Evolutionary conservation across 2,329 filamentous ascomycete species (phyloP).

Genomic region (Coccinonectria pachysandricola): DNA sequence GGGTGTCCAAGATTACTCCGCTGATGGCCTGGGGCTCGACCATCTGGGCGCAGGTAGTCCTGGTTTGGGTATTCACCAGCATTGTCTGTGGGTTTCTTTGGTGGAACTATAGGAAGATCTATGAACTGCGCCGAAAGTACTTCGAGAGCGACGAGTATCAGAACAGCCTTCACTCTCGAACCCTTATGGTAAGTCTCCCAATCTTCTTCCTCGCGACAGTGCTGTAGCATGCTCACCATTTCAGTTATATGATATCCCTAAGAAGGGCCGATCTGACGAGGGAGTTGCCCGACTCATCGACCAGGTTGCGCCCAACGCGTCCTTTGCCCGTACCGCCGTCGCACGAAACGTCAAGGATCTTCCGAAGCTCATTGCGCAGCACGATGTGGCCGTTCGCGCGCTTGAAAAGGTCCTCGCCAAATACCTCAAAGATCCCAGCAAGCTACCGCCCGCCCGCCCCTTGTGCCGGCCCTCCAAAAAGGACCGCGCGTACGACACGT

Average conservation of each 20-base stretch:
- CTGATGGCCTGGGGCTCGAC: conserved; percentile 39
- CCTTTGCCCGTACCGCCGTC: conserved; percentile 69
- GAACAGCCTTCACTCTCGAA: conserved; percentile 68
- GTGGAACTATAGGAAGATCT: conserved; percentile 75
- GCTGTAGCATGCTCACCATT: too few relatives aligned
- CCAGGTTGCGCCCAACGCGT: conserved; percentile 64
- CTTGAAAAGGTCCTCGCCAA: conserved; percentile 78
- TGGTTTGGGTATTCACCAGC: conserved; percentile 59
- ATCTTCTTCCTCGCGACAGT: too few relatives aligned
- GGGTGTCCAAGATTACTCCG: conserved; percentile 52
- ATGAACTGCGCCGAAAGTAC: conserved; percentile 62
- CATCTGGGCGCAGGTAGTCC: conserved; percentile 50
- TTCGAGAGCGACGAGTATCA: conserved; percentile 85
- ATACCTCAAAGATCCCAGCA: conserved; percentile 79
- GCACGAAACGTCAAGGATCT: conserved; percentile 88
- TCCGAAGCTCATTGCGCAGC: conserved; percentile 73
- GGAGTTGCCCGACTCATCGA: conserved; percentile 80
- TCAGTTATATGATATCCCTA: conserved; percentile 79
- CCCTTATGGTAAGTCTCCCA: conserved; percentile 48
- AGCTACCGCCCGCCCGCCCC: conserved; percentile 67
- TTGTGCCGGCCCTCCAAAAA: conserved; percentile 71
- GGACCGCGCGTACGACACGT: conserved; percentile 56
- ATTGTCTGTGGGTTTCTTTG: conserved; percentile 74
- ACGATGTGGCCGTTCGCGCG: conserved; percentile 69
- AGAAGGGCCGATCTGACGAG: conserved; percentile 68